Percentiles rank a stretch among this genome's conserved stretches.
Evolutionary conservation across 768 basidiomycete genomes (phyloP).

Genomic region (Suillus occidentalis): DNA sequence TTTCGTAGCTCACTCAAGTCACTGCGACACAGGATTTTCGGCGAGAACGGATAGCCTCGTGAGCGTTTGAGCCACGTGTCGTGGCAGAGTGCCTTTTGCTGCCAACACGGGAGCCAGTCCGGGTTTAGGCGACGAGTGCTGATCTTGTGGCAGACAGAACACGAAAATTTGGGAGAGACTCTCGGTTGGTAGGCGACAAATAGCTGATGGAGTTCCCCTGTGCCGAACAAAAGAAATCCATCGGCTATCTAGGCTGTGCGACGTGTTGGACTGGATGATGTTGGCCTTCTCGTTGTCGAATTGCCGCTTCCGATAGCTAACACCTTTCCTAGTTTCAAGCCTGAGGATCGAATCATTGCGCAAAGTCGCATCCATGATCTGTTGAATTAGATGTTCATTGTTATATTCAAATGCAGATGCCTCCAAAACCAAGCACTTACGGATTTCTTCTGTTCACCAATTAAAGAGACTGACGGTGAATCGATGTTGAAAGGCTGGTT

Average conservation of each 20-base stretch:
- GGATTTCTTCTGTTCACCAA: not conserved
- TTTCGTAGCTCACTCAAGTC: not conserved
- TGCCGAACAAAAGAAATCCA: not conserved
- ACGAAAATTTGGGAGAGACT: not conserved
- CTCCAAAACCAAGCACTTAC: not conserved
- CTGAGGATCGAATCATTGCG: too few species aligned
- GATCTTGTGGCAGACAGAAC: constrained; percentile 5
- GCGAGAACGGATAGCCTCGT: not conserved
- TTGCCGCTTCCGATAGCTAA: not conserved
- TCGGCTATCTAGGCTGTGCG: not conserved
- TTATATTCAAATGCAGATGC: not conserved
- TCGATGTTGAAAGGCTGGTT: not conserved
- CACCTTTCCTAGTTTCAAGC: not conserved
- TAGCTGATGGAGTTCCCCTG: not conserved
- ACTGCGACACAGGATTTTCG: not conserved
- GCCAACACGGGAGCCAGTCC: constrained; percentile 32
- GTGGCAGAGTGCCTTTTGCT: constrained; percentile 2
- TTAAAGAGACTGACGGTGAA: not conserved
- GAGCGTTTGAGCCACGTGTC: not conserved
- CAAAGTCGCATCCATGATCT: not conserved
- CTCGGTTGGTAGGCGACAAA: not conserved
- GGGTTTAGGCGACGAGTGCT: constrained; percentile 23
- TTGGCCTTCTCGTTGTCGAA: not conserved
- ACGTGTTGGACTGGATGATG: not conserved
- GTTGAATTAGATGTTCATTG: not conserved